Base-by-base conservation (phyloP, 164 flowering plant genomes). In the Vitis labrusca region DNA sequence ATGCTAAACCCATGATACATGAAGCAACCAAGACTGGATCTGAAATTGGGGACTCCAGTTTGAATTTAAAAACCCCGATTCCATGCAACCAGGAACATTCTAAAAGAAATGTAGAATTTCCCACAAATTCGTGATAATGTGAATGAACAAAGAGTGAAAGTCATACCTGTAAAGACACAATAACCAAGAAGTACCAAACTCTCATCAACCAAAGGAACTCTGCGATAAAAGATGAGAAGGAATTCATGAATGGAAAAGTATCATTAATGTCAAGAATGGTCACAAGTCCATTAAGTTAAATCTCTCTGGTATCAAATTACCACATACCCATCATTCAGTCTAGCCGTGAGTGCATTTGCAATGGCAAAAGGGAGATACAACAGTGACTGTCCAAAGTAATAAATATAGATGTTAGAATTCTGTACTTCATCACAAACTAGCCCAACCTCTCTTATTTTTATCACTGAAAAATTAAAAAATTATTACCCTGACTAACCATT, bases 291-390 rank as follows among this genome's bases (percentile, higher is more conserved):
- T 15, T 37, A 16, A 63, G 44, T 60, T 52, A 15, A 63, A 64
- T 10, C n/a, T 27, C 29, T 44, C 53, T 12, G 61, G 54, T 37
- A 48, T 16, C 6, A 63, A 55, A 67, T 37, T 32, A 59, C 14
- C 12, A 63, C 86, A 59, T 81, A 96, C 99, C 99, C 98, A 44
- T 81, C 93, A 80, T 90, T 92, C 52, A 93, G 79, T 72, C 86
- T 84, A 55, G 97, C 95, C 44, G 95, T 84, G 69, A 96, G 95
- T 3, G 86, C 84, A 84, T 93, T 93, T 66, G 99, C 97, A 79
- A 93, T 83, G 73, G 95, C 99, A 76, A 96, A 82, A 32, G 98
- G 99, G 48, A 96, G 93, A 89, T 86, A 90, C 69, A 93, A 64
- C n/a, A 96, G 77, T 12, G 97, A 86, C 98, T 96, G 91, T 69